Evolutionary conservation across 371 early-diverging fungal species (phyloP).

Genomic region (Rhizopus stolonifer): DNA sequence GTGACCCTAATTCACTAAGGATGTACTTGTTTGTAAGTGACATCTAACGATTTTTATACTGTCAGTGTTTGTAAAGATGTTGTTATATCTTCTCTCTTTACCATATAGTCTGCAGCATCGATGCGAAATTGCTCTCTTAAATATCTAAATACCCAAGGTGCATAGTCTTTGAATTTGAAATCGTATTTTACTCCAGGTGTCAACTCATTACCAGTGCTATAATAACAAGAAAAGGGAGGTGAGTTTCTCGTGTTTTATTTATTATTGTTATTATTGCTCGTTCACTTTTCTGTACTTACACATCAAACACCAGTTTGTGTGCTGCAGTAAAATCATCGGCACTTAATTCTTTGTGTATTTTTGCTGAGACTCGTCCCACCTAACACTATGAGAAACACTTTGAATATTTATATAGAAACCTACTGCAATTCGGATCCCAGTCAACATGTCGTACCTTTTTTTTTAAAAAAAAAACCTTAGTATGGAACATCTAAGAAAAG

Average conservation of each 20-base stretch:
- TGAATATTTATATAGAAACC: neutral
- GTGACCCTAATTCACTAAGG: slow-evolving; percentile 87
- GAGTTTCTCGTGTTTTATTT: neutral
- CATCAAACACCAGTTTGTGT: slow-evolving; percentile 92
- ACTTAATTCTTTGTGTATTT: slow-evolving; percentile 64
- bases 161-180: slow-evolving; percentile 98
- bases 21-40: slow-evolving; percentile 95
- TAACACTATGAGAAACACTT: neutral
- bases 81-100: too few relatives aligned
- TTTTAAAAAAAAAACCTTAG: neutral
- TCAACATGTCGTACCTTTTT: slow-evolving; percentile 83
- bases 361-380: slow-evolving; percentile 75
- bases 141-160: slow-evolving; percentile 92
- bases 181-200: slow-evolving; percentile 92
- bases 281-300: slow-evolving; percentile 48
- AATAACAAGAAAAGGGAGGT: neutral
- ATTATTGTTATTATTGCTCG: too few relatives aligned
- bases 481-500: neutral
- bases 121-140: slow-evolving; percentile 84
- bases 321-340: slow-evolving; percentile 81
- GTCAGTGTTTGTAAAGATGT: too few relatives aligned
- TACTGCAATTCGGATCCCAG: slow-evolving; percentile 83
- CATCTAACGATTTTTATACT: slow-evolving; percentile 42
- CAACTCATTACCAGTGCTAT: slow-evolving; percentile 85
- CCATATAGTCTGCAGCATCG: slow-evolving; percentile 91